Conservation (phyloP, 225 moss, liverwort and hornwort species). For the Physcomitrium patens region DNA sequence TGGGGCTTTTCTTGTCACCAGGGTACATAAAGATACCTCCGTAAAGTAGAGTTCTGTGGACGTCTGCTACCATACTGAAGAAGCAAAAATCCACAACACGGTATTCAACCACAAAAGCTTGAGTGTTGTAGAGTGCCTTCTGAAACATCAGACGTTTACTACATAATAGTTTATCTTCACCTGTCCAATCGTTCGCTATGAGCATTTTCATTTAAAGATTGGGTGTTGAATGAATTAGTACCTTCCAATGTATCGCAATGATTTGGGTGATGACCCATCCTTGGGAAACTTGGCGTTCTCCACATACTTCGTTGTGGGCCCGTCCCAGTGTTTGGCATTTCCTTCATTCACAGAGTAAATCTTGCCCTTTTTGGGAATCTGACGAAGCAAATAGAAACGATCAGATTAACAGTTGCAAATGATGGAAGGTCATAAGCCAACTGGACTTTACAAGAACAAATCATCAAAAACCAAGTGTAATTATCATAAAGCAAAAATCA, state of each 20-base stretch:
- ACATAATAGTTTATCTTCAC: slow-evolving; percentile 1
- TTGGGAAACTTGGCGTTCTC: slow-evolving; percentile 87
- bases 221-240: slow-evolving; percentile 4
- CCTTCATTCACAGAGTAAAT: slow-evolving; percentile 99
- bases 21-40: slow-evolving; percentile 99
- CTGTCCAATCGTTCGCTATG: slow-evolving; percentile 13
- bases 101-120: slow-evolving; percentile 24
- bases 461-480: neutral
- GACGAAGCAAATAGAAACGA: slow-evolving; percentile 19
- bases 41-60: slow-evolving; percentile 92
- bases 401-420: neutral
- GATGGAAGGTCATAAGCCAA: slow-evolving; percentile 2
- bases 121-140: neutral
- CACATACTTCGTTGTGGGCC: slow-evolving; percentile 86
- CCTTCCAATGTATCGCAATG: slow-evolving; percentile 98
- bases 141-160: neutral
- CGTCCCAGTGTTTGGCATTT: slow-evolving; percentile 95
- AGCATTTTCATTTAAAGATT: slow-evolving; percentile 12
- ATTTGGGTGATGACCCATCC: slow-evolving; percentile 90
- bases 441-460: neutral
- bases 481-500: neutral
- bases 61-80: slow-evolving; percentile 98
- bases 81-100: slow-evolving; percentile 29
- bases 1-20: slow-evolving; percentile 92
- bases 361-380: slow-evolving; percentile 95